Percentiles rank a stretch among this genome's conserved stretches.
Evolutionary conservation across 768 basidiomycete genomes (phyloP).

Genomic region (Leccinum boreale): DNA sequence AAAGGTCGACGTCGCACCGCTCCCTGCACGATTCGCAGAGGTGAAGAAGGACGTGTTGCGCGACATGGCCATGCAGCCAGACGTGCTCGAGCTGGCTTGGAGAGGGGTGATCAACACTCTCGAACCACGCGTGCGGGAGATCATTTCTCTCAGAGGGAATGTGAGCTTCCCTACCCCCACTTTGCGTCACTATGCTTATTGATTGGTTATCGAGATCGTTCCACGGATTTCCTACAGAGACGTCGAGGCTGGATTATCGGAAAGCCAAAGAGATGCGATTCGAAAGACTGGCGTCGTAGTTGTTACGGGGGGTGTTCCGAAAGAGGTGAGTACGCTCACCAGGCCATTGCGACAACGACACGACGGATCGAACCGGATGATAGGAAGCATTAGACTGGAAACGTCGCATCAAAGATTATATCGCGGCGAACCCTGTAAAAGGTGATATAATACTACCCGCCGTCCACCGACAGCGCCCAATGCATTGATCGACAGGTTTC

Average conservation of each 20-base stretch:
- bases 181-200: not conserved
- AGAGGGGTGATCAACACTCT: conserved; percentile 50
- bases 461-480: not conserved
- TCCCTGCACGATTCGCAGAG: conserved; percentile 56
- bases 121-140: conserved; percentile 43
- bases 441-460: conserved; percentile 31
- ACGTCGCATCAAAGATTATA: conserved; percentile 49
- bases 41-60: conserved; percentile 56
- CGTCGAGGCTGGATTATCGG: conserved; percentile 45
- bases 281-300: conserved; percentile 54
- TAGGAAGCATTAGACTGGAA: conserved; percentile 66
- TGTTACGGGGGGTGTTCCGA: conserved; percentile 53
- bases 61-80: conserved; percentile 27
- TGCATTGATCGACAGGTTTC: conserved; percentile 43
- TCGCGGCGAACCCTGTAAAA: conserved; percentile 50
- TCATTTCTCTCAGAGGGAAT: conserved; percentile 43
- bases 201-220: conserved; percentile 39
- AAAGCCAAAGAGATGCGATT: conserved; percentile 41
- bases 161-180: conserved; percentile 30
- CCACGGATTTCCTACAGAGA: conserved; percentile 47
- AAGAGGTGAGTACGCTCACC: conserved; percentile 39
- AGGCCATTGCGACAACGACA: not conserved
- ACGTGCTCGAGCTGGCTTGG: conserved; percentile 48
- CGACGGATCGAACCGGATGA: not conserved
- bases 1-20: conserved; percentile 33